A percentile compares a stretch with the other conserved stretches of the same genome.
These are phyloP conservation scores for Calcarisporium arbuscula DNA, from an alignment of 2,329 filamentous ascomycete genomes.

Conservation along the genomic window DNA sequence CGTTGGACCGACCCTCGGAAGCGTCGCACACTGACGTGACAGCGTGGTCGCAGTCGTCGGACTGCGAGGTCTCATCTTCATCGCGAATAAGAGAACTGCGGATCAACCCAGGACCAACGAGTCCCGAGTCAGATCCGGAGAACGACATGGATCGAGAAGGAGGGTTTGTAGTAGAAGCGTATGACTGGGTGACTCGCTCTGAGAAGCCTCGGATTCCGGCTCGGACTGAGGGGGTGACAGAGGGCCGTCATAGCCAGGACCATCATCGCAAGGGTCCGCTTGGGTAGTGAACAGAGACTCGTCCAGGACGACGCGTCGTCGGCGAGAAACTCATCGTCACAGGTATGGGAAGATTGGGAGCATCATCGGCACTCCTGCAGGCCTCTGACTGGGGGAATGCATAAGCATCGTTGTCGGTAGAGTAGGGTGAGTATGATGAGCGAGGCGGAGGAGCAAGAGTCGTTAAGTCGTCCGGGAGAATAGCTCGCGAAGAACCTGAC, in stretches of 20 bases:
- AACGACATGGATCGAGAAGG: slow-evolving; percentile 45
- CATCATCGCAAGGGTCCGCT: slow-evolving; percentile 35
- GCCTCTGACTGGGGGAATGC: too few species aligned
- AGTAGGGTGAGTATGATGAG: slow-evolving; percentile 32
- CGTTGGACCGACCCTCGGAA: slow-evolving; percentile 30
- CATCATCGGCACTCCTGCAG: slow-evolving; percentile 33
- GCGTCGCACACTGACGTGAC: slow-evolving; percentile 40
- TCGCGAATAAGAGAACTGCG: slow-evolving; percentile 25
- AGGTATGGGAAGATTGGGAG: slow-evolving; percentile 27
- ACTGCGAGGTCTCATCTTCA: slow-evolving; percentile 40
- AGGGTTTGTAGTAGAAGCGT: slow-evolving; percentile 24
- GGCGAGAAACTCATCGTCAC: slow-evolving; percentile 31
- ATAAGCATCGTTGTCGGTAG: slow-evolving; percentile 30
- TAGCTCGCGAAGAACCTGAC: slow-evolving; percentile 55
- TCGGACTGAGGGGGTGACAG: slow-evolving; percentile 42
- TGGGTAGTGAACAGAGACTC: slow-evolving; percentile 34
- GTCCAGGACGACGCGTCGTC: too few species aligned
- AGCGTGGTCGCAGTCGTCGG: slow-evolving; percentile 37
- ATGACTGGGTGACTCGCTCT: slow-evolving; percentile 35
- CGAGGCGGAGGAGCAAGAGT: slow-evolving; percentile 21
- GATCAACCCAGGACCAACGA: slow-evolving; percentile 24
- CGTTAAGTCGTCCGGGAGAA: slow-evolving; percentile 43
- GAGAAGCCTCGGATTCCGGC: slow-evolving; percentile 45
- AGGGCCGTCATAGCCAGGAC: slow-evolving; percentile 16
- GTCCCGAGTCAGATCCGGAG: slow-evolving; percentile 42